phyloP scores from a whole-genome alignment of 1,284 basidiomycete species.

The Chalciporus piperatoides region DNA sequence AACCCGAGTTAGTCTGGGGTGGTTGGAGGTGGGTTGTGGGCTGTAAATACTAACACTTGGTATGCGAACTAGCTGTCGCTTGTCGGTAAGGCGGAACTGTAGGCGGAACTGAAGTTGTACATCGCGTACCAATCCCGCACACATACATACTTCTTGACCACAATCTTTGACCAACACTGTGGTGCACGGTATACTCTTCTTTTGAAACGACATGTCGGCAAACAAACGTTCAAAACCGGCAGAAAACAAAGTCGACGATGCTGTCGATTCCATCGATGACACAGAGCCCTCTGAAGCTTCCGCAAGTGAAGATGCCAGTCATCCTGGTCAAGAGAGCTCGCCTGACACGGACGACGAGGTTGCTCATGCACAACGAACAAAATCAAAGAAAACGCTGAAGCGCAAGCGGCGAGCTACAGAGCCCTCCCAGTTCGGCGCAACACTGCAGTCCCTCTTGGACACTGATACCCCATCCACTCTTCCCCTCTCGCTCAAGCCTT shows the following conservation, averaged over 20 bases:
- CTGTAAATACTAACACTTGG: slow-evolving; percentile 2
- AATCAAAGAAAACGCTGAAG: slow-evolving; percentile 75
- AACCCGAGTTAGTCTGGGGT: slow-evolving; percentile 4
- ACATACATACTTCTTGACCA: not conserved
- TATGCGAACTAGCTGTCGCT: slow-evolving; percentile 2
- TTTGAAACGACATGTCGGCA: slow-evolving; percentile 31
- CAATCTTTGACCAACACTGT: not conserved
- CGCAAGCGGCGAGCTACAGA: slow-evolving; percentile 76
- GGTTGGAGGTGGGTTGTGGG: slow-evolving; percentile 6
- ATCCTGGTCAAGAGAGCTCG: slow-evolving; percentile 30
- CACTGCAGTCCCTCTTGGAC: slow-evolving; percentile 63
- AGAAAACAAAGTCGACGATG: slow-evolving; percentile 26
- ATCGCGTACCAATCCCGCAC: not conserved
- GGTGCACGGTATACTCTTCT: not conserved
- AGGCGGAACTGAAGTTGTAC: not conserved
- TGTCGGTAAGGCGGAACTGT: not conserved
- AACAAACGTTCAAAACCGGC: slow-evolving; percentile 41
- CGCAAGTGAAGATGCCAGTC: slow-evolving; percentile 33
- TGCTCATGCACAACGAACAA: slow-evolving; percentile 46
- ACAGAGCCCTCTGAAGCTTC: slow-evolving; percentile 15
- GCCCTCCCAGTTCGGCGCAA: slow-evolving; percentile 67
- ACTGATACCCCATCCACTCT: slow-evolving; percentile 62
- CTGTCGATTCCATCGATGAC: slow-evolving; percentile 20
- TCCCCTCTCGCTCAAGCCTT: slow-evolving; percentile 75
- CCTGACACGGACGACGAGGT: slow-evolving; percentile 63